phyloP scores from a whole-genome alignment of 768 basidiomycete genomes.

The Termitomyces sp. region DNA sequence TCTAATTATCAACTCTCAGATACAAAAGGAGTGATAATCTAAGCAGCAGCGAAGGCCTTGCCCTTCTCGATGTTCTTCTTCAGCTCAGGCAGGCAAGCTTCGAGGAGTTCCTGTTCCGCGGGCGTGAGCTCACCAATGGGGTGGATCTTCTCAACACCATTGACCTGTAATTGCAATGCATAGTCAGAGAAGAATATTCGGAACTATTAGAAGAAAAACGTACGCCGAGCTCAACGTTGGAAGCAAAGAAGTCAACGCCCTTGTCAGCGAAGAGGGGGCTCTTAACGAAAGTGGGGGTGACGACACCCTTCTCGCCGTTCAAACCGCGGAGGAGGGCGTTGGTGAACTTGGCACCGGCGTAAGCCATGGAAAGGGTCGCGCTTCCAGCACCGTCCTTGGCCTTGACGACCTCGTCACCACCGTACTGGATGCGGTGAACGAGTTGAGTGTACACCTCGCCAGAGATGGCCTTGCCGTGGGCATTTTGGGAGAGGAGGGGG shows the following conservation, averaged over 20 bases:
- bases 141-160: conserved; percentile 93
- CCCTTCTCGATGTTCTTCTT: conserved; percentile 99
- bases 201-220: conserved; percentile 24
- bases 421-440: conserved; percentile 93
- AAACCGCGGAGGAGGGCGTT: conserved; percentile 76
- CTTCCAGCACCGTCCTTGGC: conserved; percentile 95
- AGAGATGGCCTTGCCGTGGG: conserved; percentile 62
- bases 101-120: conserved; percentile 82
- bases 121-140: conserved; percentile 74
- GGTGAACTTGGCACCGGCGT: conserved; percentile 90
- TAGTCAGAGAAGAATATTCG: conserved; percentile 1
- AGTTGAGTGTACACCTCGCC: conserved; percentile 75
- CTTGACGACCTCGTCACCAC: conserved; percentile 98
- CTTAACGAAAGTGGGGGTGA: conserved; percentile 85
- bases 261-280: conserved; percentile 79
- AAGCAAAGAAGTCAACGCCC: conserved; percentile 94
- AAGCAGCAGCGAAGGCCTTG: conserved; percentile 64
- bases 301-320: conserved; percentile 83
- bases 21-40: background rate
- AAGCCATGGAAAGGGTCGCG: conserved; percentile 94
- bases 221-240: conserved; percentile 92
- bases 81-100: conserved; percentile 84
- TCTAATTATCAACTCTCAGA: background rate
- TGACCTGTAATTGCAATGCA: conserved; percentile 41
- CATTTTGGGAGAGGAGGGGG: conserved; percentile 84